phyloP scores from a whole-genome alignment of 2,329 filamentous ascomycete genomes.

The Dothideomycetes sp. region DNA sequence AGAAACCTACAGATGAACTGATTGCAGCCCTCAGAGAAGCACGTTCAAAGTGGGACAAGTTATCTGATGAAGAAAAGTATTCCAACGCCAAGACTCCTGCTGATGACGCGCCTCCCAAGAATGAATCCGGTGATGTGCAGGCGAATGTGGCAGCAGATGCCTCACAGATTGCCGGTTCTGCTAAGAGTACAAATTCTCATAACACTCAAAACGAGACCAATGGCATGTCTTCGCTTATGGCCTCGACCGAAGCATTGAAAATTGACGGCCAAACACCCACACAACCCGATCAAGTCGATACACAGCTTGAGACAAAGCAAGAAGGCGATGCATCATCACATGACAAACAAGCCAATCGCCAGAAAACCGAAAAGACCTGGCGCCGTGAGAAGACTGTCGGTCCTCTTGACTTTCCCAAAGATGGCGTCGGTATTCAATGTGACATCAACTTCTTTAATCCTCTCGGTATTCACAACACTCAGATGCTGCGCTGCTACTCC shows the following conservation, averaged over 20 bases:
- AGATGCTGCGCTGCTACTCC: slow-evolving; percentile 74
- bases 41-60: slow-evolving; percentile 61
- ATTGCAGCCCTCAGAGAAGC: slow-evolving; percentile 53
- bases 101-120: slow-evolving; percentile 10
- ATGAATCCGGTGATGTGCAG: not conserved
- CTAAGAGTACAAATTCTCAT: not conserved
- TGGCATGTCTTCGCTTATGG: not conserved
- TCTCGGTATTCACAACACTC: slow-evolving; percentile 74
- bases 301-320: slow-evolving; percentile 1
- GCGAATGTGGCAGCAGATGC: not conserved
- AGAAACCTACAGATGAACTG: slow-evolving; percentile 55
- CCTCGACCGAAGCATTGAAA: slow-evolving; percentile 4
- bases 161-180: not conserved
- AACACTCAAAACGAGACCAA: not conserved
- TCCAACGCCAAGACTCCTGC: slow-evolving; percentile 13
- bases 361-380: slow-evolving; percentile 27
- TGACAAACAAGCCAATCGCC: slow-evolving; percentile 3
- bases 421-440: slow-evolving; percentile 71
- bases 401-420: slow-evolving; percentile 66
- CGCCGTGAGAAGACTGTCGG: slow-evolving; percentile 38
- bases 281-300: not conserved
- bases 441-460: slow-evolving; percentile 88
- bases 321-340: not conserved
- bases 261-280: not conserved
- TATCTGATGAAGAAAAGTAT: slow-evolving; percentile 38